Percentiles rank a stretch among this genome's conserved stretches.
phyloP scores from a whole-genome alignment of 148 eudicot genomes.

The Limonium bicolor region DNA sequence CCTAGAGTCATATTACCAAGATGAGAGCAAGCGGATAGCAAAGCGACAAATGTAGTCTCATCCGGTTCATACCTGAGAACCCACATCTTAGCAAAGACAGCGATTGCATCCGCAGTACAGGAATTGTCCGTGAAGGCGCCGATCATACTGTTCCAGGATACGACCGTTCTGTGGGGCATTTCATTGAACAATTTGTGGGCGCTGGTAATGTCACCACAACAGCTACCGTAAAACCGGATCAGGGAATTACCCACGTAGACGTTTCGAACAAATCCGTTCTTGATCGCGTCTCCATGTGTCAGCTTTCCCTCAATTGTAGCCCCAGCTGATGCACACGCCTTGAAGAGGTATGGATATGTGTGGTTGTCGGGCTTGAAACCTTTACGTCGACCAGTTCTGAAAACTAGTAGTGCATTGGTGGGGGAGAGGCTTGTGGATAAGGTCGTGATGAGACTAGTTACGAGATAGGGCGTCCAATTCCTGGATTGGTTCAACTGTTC shows the following conservation, averaged over 20 bases:
- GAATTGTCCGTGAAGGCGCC: constrained; percentile 19
- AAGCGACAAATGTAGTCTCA: constrained; percentile 39
- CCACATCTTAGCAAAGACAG: not conserved
- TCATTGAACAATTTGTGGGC: constrained; percentile 44
- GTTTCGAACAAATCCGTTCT: constrained; percentile 31
- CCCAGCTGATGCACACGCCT: constrained; percentile 35
- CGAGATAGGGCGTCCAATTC: too few species aligned
- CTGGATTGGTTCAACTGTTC: too few species aligned
- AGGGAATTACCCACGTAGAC: constrained; percentile 59
- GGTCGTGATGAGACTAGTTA: too few species aligned
- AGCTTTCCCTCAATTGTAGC: constrained; percentile 31
- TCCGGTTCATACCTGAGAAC: constrained; percentile 12
- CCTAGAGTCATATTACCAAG: constrained; percentile 22
- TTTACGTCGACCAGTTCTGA: not conserved
- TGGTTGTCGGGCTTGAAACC: constrained; percentile 37
- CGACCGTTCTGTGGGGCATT: constrained; percentile 49
- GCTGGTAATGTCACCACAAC: constrained; percentile 15
- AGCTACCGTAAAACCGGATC: constrained; percentile 38
- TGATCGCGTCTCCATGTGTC: constrained; percentile 47
- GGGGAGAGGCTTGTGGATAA: not conserved
- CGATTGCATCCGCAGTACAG: not conserved
- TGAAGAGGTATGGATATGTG: constrained; percentile 50
- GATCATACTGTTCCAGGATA: constrained; percentile 63
- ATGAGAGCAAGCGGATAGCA: constrained; percentile 46
- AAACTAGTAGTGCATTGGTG: not conserved